Percentiles rank a stretch among this genome's conserved stretches.
Conservation (phyloP, 345 rosid genomes). For the Leavenworthia alabamica region DNA sequence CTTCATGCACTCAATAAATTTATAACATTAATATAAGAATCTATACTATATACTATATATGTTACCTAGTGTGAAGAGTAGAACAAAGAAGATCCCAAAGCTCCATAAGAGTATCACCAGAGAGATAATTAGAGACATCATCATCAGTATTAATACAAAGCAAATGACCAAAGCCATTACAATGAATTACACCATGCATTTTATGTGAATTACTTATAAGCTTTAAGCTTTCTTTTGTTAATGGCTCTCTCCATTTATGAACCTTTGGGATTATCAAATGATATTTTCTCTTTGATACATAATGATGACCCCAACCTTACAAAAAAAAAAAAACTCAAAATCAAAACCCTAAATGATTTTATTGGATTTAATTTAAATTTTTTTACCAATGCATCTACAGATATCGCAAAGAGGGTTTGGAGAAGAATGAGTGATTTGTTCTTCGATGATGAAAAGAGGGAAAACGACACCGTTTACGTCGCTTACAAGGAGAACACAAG, state of each 20-base stretch:
- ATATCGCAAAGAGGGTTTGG: conserved; percentile 36
- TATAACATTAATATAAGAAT: no score
- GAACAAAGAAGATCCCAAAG: conserved; percentile 50
- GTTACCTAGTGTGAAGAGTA: conserved; percentile 43
- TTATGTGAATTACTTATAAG: conserved; percentile 32
- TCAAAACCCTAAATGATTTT: not conserved
- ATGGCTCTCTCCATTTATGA: conserved; percentile 34
- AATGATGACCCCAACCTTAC: conserved; percentile 62
- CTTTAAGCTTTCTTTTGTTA: conserved; percentile 23
- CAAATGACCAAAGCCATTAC: conserved; percentile 66
- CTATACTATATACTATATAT: no score
- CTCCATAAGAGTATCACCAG: conserved; percentile 40
- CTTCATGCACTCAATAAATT: no score
- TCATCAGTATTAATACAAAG: conserved; percentile 33
- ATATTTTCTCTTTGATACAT: conserved; percentile 47
- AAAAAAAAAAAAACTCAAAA: not conserved
- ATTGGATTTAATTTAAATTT: no score
- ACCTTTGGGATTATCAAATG: conserved; percentile 46
- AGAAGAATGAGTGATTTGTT: conserved; percentile 29
- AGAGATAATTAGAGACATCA: conserved; percentile 20
- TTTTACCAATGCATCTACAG: conserved; percentile 52
- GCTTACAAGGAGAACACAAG: conserved; percentile 30
- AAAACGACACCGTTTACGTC: conserved; percentile 37
- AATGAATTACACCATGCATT: conserved; percentile 50
- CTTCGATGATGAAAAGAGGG: conserved; percentile 43